Base-by-base conservation (phyloP, 495 filamentous ascomycete genomes). In the Penicillium flavigenum region DNA sequence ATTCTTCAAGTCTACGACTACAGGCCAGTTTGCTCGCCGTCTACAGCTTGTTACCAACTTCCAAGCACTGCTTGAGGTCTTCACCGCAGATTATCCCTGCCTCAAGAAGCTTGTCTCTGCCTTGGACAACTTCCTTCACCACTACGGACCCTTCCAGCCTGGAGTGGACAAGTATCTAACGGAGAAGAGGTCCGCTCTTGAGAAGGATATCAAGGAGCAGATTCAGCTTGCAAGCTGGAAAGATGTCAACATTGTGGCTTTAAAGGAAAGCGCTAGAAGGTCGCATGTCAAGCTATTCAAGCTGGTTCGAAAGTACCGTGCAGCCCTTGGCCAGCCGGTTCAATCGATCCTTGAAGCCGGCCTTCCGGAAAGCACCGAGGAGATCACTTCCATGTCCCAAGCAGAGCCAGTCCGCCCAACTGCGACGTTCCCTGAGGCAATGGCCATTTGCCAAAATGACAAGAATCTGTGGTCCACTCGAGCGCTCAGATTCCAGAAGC, bases 201-300 rank as follows among this genome's bases (percentile, higher is more conserved):
- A 96, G 67, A 95, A 90, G 67, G 81, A 89, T 46, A 88, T 98
- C 79, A 89, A 88, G 61, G 88, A 96, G 59, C 86, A 96, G 29
- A 79, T 98, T 20, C 80, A 92, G 31, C 72, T 98, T 55, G 90
- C 91, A 2, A 96, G 89, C 66, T 98, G 95, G 95, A 94, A 95
- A 65, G 95, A 98, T 62, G 96, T 88, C 22, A 98, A 96, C 60
- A 93, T 99, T 50, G 84, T 88, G 52, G 88, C 90, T 7, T 73
- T 99, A 39, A 80, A 84, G 64, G 92, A 96, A 57, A 96, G 92
- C 70, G 90, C 94, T 2, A 83, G 86, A 65, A 85, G 88, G 54
- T 97, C 93, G 8, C 95, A 98, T 67, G 83, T 88, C 61, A 96
- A 95, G 68, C 79, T 99, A 10, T 93, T 95, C 72, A 93, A 90